Evolutionary conservation across 306 rosid genomes (phyloP), one percentile per base, ranked within the genome.

Genomic region (Parietaria judaica): DNA sequence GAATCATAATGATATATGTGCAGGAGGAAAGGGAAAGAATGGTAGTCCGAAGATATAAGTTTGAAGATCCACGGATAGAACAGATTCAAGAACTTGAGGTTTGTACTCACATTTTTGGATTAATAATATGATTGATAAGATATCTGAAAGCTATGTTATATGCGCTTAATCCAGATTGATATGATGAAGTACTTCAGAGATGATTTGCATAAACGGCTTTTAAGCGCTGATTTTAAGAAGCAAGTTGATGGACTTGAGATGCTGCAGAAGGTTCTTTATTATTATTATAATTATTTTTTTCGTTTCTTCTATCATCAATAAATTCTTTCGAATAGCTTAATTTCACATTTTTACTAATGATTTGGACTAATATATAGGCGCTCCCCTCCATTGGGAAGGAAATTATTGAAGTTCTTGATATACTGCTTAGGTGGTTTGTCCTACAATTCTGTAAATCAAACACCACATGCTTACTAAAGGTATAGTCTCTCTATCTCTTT

Each of bases 71-170:
- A 23, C 90, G 99, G 15, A 48, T 78, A 47, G 99, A 94, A 76
- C 97, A 94, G 81, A 94, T 89, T 79, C 99, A 94, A 81, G 99
- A 89, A 71, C 94, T 94, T 39, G 99, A 94, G 99, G 99, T 88
- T 55, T 70, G 68, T 67, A 14, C 36, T n/a, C 45, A 58, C 41
- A 41, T 41, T 5, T 49, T 49, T 49, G 53, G 53, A 49, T 49
- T 4, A 46, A 37, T 12, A 53, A n/a, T 37, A 9, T 64, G n/a
- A 8, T 64, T 14, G 15, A 43, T 52, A 64, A 37, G 55, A 11
- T 34, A 35, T 53, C 46, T 72, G 50, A 56, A 51, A 58, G 53
- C 35, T 60, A 49, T 49, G 36, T 69, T 54, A 14, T 23, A 36
- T 80, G 63, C 66, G 47, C 70, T 49, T 61, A 11, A 45, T 79